Conservation (phyloP, 1,284 basidiomycete species). For the Ustanciosporium gigantosporum region DNA sequence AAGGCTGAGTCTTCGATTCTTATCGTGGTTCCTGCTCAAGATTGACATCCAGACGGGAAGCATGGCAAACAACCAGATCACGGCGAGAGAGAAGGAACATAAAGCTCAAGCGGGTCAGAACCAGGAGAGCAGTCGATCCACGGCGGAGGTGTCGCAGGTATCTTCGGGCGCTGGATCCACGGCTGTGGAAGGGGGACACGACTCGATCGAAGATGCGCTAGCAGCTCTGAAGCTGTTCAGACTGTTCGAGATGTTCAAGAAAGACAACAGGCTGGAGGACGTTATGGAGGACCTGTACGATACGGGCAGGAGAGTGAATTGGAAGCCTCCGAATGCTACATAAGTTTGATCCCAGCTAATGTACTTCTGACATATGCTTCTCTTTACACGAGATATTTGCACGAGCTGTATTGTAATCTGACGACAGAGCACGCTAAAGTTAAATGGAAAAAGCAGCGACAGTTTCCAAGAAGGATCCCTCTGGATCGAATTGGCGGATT, state of each 20-base stretch:
- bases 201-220: constrained; percentile 88
- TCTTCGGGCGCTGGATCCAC: constrained; percentile 17
- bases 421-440: no score
- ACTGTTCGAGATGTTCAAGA: constrained; percentile 77
- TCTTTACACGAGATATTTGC: no score
- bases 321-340: constrained; percentile 34
- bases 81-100: constrained; percentile 3
- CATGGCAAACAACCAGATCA: constrained; percentile 28
- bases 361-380: not conserved
- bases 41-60: constrained; percentile 84
- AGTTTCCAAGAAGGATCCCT: no score
- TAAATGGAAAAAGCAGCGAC: no score
- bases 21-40: constrained; percentile 88
- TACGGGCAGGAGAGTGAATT: constrained; percentile 62
- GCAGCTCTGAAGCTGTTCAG: constrained; percentile 86
- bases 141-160: not conserved
- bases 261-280: constrained; percentile 77
- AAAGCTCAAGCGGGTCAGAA: constrained; percentile 47
- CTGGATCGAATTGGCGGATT: no score
- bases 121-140: not conserved
- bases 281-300: constrained; percentile 75
- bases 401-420: no score
- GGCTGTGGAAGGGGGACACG: constrained; percentile 68
- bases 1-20: constrained; percentile 86
- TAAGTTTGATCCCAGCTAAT: not conserved